These are phyloP conservation scores for Thraustochytrium striatum DNA, from an alignment of 352 stramenopile species.

Conservation along the genomic window DNA sequence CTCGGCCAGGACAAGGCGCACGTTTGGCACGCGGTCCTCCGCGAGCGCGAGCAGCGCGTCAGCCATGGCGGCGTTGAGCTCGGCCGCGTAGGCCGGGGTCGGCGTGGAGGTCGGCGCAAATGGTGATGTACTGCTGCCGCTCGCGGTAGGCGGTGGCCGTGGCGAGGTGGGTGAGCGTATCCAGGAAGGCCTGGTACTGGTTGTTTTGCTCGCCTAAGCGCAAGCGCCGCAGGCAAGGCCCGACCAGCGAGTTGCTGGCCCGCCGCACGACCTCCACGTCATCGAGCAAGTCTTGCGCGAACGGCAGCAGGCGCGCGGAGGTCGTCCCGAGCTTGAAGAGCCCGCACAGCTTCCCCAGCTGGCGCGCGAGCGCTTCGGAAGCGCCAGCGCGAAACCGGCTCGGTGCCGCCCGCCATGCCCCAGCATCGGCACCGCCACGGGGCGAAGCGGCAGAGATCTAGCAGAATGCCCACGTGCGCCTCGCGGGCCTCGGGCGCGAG, in stretches of 20 bases:
- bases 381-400: constrained; percentile 7
- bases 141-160: not conserved
- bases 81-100: not conserved
- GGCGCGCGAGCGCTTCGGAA: constrained; percentile 1
- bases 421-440: not conserved
- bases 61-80: not conserved
- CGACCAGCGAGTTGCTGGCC: constrained; percentile 9
- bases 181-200: constrained; percentile 30
- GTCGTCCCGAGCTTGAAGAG: not conserved
- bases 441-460: constrained; percentile 47
- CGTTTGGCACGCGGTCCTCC: constrained; percentile 1
- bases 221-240: constrained; percentile 24
- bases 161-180: not conserved
- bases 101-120: not conserved
- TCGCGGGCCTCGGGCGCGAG: constrained; percentile 68
- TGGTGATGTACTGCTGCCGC: constrained; percentile 29
- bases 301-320: not conserved
- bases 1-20: constrained; percentile 19
- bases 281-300: constrained; percentile 2
- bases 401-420: not conserved
- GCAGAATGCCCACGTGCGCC: constrained; percentile 70
- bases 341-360: constrained; percentile 6
- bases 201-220: constrained; percentile 25
- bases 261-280: constrained; percentile 23
- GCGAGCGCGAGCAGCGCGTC: not conserved